Evolutionary conservation across 2,329 filamentous ascomycete genomes (phyloP), one percentile per base, ranked within the genome.

Genomic region (Fusarium mangiferae): DNA sequence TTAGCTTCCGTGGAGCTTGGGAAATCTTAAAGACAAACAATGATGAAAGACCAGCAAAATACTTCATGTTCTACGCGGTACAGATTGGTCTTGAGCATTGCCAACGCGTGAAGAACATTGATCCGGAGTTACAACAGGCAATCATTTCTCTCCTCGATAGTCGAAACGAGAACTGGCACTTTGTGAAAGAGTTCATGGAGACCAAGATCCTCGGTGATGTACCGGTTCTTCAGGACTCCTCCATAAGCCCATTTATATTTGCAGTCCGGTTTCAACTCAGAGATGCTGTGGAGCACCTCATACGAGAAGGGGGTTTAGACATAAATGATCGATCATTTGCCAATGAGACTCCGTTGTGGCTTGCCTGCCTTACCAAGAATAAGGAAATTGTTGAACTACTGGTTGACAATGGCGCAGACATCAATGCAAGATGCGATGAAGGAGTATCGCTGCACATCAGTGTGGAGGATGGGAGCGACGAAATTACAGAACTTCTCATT

Each of bases 291-390:
- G 17, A 17, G 13, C 3, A 22, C 0, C 3, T 52, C 1, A 52
- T 52, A 12, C 4, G 14, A 22, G 18, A 52, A 12, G 13, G 3
- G 1, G 3, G 7, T 6, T 6, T 3, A 0, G 49, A 52, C 1
- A 22, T 41, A 9, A 1, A 24, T 1, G 30, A 17, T 26, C 35
- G 5, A 11, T 17, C 57, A 18, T 12, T 12, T 5, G 18, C 18
- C 13, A 1, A 26, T 22, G 3, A 0, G 0, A 52, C 49, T 2
- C 33, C 18, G 0, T 12, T n/a, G n/a, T n/a, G n/a, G n/a, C n/a
- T n/a, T n/a, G 48, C 13, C 18, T 60, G 35, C 7, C 0, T 0
- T 14, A 0, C 0, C 0, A 2, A 0, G 0, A 26, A 5, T 0
- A 11, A 41, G 39, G 5, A n/a, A 0, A 18, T 18, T 0, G 45